Evolutionary conservation across 257 asterid species (phyloP).

Genomic region (Penstemon barbatus): DNA sequence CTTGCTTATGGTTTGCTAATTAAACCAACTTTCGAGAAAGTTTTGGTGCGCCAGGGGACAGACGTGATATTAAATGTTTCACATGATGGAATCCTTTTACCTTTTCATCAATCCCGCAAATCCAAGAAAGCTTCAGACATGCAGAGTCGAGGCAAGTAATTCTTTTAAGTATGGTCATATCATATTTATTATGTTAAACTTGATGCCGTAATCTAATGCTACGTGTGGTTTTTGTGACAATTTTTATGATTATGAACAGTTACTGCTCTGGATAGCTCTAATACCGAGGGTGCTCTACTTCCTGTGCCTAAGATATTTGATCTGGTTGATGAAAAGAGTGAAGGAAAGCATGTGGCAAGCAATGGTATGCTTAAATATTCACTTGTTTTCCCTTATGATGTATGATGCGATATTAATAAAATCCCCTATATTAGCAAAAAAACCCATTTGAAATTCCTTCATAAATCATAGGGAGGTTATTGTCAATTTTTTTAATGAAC

Average conservation of each 20-base stretch:
- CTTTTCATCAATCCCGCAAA: conserved; percentile 54
- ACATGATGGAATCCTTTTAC: conserved; percentile 71
- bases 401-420: background rate
- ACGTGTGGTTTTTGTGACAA: conserved; percentile 21
- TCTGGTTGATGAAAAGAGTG: conserved; percentile 38
- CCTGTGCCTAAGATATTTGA: conserved; percentile 69
- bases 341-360: conserved; percentile 34
- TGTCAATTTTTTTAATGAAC: too few species aligned
- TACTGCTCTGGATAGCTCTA: conserved; percentile 84
- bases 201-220: background rate
- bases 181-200: background rate
- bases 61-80: conserved; percentile 61
- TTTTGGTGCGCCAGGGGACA: conserved; percentile 67
- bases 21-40: conserved; percentile 79
- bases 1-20: conserved; percentile 78
- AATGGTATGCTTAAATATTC: conserved; percentile 50
- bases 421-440: too few species aligned
- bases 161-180: background rate
- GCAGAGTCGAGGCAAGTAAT: conserved; percentile 54
- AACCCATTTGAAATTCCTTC: too few species aligned
- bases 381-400: background rate
- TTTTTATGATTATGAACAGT: conserved; percentile 48
- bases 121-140: conserved; percentile 46
- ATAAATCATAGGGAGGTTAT: too few species aligned
- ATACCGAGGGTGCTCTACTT: conserved; percentile 72